Conservation (phyloP, 1,139 yeast species). For the Taphrina wiesneri region DNA sequence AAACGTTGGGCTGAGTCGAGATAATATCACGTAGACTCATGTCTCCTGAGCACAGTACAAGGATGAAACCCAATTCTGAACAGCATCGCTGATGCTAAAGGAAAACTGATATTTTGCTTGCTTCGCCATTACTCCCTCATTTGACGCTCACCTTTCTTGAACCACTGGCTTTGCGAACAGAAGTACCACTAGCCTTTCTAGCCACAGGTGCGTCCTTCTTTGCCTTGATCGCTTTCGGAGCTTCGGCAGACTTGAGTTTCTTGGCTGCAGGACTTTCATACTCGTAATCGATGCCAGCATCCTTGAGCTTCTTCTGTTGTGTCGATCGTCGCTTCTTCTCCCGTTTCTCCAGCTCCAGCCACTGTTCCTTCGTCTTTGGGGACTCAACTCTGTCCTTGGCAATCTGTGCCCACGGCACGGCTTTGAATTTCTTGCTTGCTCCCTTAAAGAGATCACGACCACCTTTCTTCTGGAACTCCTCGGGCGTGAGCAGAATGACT, state of each 20-base stretch:
- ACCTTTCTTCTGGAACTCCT: conserved; percentile 46
- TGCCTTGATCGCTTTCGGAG: conserved; percentile 1
- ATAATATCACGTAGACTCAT: too few species aligned
- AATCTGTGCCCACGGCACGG: conserved; percentile 64
- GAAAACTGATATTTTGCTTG: neutral
- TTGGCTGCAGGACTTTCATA: conserved; percentile 38
- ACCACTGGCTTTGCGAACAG: conserved; percentile 8
- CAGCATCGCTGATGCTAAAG: neutral
- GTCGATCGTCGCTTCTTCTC: conserved; percentile 52
- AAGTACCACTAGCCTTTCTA: conserved; percentile 1
- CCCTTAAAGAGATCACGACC: conserved; percentile 55
- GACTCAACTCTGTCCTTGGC: conserved; percentile 58
- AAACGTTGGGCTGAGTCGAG: too few species aligned
- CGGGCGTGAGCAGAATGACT: conserved; percentile 58
- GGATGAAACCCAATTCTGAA: too few species aligned
- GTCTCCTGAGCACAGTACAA: too few species aligned
- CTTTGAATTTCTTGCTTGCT: conserved; percentile 57
- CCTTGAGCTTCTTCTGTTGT: conserved; percentile 54
- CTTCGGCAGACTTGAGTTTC: conserved; percentile 25
- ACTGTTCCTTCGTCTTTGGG: conserved; percentile 59
- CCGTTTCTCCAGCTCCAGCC: conserved; percentile 59
- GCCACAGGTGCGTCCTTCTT: conserved; percentile 3
- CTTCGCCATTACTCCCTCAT: neutral
- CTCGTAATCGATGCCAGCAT: conserved; percentile 54
- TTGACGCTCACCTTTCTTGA: conserved; percentile 12